Evolutionary conservation across 2,329 filamentous ascomycete genomes (phyloP).

Genomic region (Amauroascus verrucosus): DNA sequence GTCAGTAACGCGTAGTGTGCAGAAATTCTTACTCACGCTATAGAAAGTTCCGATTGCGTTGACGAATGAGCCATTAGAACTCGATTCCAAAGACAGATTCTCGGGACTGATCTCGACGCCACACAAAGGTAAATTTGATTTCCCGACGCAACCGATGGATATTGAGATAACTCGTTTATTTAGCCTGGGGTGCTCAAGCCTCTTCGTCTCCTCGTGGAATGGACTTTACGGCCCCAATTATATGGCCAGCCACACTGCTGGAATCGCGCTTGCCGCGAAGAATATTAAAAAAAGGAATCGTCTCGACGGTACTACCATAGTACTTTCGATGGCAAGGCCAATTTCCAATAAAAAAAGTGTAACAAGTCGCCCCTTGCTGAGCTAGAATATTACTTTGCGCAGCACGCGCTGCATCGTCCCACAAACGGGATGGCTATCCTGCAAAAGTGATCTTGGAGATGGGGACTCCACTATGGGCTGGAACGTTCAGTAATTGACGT

Average conservation of each 20-base stretch:
- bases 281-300: neutral
- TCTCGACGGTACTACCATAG: too few species aligned
- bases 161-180: constrained; percentile 1
- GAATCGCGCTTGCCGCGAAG: constrained; percentile 5
- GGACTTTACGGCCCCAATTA: neutral
- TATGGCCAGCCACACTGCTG: neutral
- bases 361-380: neutral
- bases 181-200: neutral
- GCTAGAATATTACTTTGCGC: neutral
- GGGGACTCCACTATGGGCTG: neutral
- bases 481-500: neutral
- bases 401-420: neutral
- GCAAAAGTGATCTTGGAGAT: neutral
- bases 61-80: neutral
- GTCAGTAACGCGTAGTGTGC: too few species aligned
- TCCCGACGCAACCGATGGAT: constrained; percentile 5
- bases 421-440: neutral
- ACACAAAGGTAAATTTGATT: constrained; percentile 6
- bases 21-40: neutral
- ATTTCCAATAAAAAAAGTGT: neutral
- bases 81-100: neutral
- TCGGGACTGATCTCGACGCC: constrained; percentile 5
- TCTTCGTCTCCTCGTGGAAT: neutral
- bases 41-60: neutral
- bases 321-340: neutral